Evolutionary conservation across 805 yeast genomes (phyloP).

Genomic region (Monosporozyma aerobia): DNA sequence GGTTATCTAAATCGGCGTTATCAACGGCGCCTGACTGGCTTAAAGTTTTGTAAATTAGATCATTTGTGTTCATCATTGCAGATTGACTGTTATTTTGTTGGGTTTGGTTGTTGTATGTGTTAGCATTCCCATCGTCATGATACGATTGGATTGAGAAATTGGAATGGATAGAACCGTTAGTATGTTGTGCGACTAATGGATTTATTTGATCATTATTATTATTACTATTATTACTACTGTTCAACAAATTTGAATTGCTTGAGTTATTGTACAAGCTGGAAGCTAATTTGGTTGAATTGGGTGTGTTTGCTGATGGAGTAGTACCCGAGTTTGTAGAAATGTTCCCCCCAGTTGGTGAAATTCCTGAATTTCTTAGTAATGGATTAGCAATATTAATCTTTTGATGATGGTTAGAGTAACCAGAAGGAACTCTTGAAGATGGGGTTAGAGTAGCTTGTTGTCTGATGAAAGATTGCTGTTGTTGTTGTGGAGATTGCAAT

Average conservation of each 20-base stretch:
- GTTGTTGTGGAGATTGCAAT: conserved; percentile 14
- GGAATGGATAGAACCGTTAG: conserved; percentile 29
- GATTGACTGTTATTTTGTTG: background rate
- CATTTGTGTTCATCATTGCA: background rate
- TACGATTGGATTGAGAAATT: conserved; percentile 27
- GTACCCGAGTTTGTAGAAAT: conserved; percentile 9
- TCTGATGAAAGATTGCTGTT: conserved; percentile 25
- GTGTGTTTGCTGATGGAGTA: background rate
- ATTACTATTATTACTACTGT: background rate
- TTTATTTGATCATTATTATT: background rate
- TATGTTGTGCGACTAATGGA: conserved; percentile 22
- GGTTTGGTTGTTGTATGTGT: background rate
- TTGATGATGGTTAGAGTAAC: conserved; percentile 21
- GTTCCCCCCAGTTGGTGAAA: conserved; percentile 13
- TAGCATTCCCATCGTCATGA: conserved; percentile 13
- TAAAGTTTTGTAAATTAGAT: conserved; percentile 3
- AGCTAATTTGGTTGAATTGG: conserved; percentile 14
- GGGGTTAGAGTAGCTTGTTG: conserved; percentile 25
- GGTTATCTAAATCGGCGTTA: conserved; percentile 16
- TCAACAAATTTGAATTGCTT: conserved; percentile 3
- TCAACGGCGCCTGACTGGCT: conserved; percentile 2
- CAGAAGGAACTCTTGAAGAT: conserved; percentile 30
- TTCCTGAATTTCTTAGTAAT: conserved; percentile 23
- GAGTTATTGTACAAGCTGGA: conserved; percentile 9
- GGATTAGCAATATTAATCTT: conserved; percentile 23